Base-by-base conservation (phyloP, 495 filamentous ascomycete genomes). In the Trichoderma reesei region DNA sequence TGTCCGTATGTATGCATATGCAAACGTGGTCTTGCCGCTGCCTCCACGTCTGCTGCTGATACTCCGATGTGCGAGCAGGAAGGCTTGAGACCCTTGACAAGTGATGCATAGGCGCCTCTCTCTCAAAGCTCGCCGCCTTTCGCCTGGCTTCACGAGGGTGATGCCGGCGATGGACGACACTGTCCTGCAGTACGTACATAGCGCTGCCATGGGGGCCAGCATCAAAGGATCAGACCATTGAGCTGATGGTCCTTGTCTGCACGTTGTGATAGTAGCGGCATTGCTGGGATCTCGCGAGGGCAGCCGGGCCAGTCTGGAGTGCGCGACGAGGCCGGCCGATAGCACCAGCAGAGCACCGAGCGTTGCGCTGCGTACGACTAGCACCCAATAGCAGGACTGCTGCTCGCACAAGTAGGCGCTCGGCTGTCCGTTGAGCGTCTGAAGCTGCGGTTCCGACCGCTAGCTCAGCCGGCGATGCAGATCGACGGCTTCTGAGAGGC, bases 391-490 rank as follows among this genome's bases (percentile, higher is more conserved):
- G 51, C 26, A 26, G 26, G 26, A 26, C 26, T 26, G 26, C 26
- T 26, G 26, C 26, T 26, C 26, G 26, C 20, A 48, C 16, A 48
- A 48, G 44, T 48, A n/a, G 44, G 18, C 20, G 51, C 51, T 56
- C 26, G 16, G 14, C 31, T 20, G 31, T 5, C 51, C 33, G 51
- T 26, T 26, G 51, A 56, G 51, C 26, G 3, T 54, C n/a, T 56
- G 31, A 56, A 56, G 26, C 51, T 56, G 51, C 51, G 51, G 51
- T 56, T 11, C 51, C 51, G 51, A 56, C 51, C 51, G 51, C 51
- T 56, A 56, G 51, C 51, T 34, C 26, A 34, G 51, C 51, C 51
- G 51, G 26, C 51, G 51, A 10, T 56, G 51, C 51, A 56, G 51
- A 56, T 56, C 51, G 51, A 56, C 34, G 26, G 51, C 51, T 56